Evolutionary conservation across 2,329 filamentous ascomycete genomes (phyloP).

Genomic region (Lomentospora prolificans): DNA sequence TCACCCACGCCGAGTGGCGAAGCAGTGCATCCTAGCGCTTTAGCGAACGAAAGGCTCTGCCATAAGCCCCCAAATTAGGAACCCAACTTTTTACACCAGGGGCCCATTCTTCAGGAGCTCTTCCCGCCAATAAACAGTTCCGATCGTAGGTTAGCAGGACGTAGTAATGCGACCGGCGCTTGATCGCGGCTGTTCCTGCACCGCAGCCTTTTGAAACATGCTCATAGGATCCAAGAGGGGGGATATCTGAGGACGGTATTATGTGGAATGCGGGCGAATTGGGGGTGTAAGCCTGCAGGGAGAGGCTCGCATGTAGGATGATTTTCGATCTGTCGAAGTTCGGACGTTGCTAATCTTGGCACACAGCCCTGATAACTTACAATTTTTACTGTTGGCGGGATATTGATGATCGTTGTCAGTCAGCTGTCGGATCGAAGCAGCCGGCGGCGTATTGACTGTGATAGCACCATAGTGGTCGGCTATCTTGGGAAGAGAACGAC

Average conservation of each 20-base stretch:
- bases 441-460: neutral
- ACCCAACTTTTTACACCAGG: neutral
- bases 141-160: too few relatives aligned
- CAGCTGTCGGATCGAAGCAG: neutral
- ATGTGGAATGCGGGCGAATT: neutral
- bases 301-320: neutral
- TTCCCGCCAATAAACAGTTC: too few relatives aligned
- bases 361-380: neutral
- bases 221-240: neutral
- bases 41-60: neutral
- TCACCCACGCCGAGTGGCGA: neutral
- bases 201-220: neutral
- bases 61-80: neutral
- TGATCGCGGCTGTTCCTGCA: neutral
- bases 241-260: neutral
- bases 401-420: neutral
- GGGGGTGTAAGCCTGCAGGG: neutral
- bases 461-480: neutral
- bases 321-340: neutral
- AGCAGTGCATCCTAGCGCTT: neutral
- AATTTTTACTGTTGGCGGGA: neutral
- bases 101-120: too few relatives aligned
- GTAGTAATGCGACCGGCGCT: neutral
- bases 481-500: neutral
- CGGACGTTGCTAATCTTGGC: neutral